Evolutionary conservation across 768 basidiomycete species (phyloP), one percentile per base, ranked within the genome.

Genomic region (Serendipita sp.): DNA sequence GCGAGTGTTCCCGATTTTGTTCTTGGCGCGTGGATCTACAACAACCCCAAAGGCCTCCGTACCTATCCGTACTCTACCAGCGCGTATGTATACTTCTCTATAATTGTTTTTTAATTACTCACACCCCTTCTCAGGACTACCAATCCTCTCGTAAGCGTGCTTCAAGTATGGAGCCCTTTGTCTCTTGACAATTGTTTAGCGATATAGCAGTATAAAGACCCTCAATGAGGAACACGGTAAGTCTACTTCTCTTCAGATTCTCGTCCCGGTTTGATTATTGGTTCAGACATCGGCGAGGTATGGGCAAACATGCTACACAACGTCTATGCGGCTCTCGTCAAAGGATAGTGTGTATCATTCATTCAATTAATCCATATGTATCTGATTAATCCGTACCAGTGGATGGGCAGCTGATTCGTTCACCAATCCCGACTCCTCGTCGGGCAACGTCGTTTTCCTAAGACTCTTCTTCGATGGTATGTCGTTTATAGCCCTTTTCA

Each of bases 381-480:
- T 32, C 30, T 18, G 30, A 18, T 32, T 16, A 51, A 46, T 11
- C 13, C n/a, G 11, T n/a, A 46, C n/a, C 24, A 51, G 48, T 35
- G 56, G 56, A n/a, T 60, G n/a, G 24, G 56, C 73, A 2, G 58
- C 64, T 3, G 74, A 73, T 4, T 77, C 78, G 13, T 67, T 72
- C 54, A 78, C 78, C 1, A 74, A 81, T 68, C 74, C 79, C 1
- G 70, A 72, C 10, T 73, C 74, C 11, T 67, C 68, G 0, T 75
- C 73, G 63, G 82, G 82, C n/a, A 82, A 82, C 68, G 72, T 78
- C 32, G 76, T 82, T 4, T 82, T 74, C 74, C 73, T 81, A 65
- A 79, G 78, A 67, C 75, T 81, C 18, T 78, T 83, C 71, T 74
- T 82, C 54, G 79, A 80, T 68, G 74, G 38, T 41, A 13, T 5